phyloP scores from a whole-genome alignment of 2,329 filamentous ascomycete species.

The Myriosclerotinia duriaeana region DNA sequence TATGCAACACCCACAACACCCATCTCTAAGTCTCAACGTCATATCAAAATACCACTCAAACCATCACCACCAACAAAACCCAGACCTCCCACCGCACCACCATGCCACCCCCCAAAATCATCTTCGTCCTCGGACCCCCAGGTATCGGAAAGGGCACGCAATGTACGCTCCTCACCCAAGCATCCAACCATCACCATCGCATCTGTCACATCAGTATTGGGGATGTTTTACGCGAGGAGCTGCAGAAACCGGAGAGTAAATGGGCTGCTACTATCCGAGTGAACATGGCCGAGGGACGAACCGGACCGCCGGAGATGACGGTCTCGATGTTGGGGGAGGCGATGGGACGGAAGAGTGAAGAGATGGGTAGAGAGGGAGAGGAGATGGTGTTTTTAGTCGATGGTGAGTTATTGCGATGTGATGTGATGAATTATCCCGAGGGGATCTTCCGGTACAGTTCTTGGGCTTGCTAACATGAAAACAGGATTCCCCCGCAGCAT shows the following conservation, averaged over 20 bases:
- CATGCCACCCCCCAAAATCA: background rate
- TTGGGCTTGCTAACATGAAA: background rate
- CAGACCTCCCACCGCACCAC: background rate
- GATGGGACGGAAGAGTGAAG: background rate
- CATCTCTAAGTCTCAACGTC: background rate
- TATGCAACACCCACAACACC: background rate
- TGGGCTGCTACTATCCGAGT: constrained; percentile 3
- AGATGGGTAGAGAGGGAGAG: background rate
- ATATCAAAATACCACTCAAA: background rate
- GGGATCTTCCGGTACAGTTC: too few species aligned
- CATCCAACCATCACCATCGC: background rate
- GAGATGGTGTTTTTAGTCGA: constrained; percentile 5
- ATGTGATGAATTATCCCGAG: background rate
- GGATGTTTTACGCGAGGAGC: background rate
- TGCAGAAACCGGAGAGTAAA: background rate
- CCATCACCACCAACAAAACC: background rate
- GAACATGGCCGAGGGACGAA: constrained; percentile 13
- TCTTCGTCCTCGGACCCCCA: constrained; percentile 7
- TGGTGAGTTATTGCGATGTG: constrained; percentile 7
- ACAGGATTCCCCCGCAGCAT: constrained; percentile 15
- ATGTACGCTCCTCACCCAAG: background rate
- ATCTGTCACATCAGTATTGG: constrained; percentile 15
- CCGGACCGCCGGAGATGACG: constrained; percentile 9
- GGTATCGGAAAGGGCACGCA: constrained; percentile 18
- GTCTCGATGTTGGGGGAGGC: constrained; percentile 1